Evolutionary conservation across 2,329 filamentous ascomycete species (phyloP), one percentile per base, ranked within the genome.

Genomic region (Aureobasidium mangrovei): DNA sequence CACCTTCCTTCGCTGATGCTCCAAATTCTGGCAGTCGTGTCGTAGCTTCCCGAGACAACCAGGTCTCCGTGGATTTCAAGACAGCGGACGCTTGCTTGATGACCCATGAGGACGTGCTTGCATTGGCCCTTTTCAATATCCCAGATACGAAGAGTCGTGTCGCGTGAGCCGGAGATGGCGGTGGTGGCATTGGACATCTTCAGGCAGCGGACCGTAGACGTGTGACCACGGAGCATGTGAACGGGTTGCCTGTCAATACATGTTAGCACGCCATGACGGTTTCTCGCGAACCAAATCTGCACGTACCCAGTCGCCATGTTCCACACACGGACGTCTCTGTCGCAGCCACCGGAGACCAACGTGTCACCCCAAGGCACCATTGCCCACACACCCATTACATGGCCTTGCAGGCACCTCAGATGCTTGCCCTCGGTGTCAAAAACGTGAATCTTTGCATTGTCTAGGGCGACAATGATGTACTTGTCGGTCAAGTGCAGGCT

Each of bases 361-460:
- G 88, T 86, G 68, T 98, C 91, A 57, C 88, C 91, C 88, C 91
- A 96, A 5, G 93, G 93, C 27, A 98, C 90, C 91, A 98, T 97
- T 46, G 93, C 93, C 93, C 93, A 98, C 24, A 98, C 93, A 39
- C 93, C 93, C 93, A 98, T 98, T 42, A 97, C 88, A 72, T 98
- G 93, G 8, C 93, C 93, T 65, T 93, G 86, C 29, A 98, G 74
- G 2, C 89, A 95, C 67, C 90, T 88, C 63, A 95, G 84, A 60
- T 89, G 83, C 62, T 90, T 84, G 33, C 93, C 93, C 61, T 93
- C 83, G 0, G 89, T 91, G 68, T 97, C 88, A 67, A 97, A 98
- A 28, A 98, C 91, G 70, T 98, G 93, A 43, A 98, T 98, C 74
- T 94, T 95, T 36, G 93, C 91, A 70, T 97, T 98, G 74, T 98